A percentile compares a stretch with the other conserved stretches of the same genome.
These are phyloP conservation scores for Pisolithus tinctorius DNA, from an alignment of 768 basidiomycete genomes.

Conservation along the genomic window DNA sequence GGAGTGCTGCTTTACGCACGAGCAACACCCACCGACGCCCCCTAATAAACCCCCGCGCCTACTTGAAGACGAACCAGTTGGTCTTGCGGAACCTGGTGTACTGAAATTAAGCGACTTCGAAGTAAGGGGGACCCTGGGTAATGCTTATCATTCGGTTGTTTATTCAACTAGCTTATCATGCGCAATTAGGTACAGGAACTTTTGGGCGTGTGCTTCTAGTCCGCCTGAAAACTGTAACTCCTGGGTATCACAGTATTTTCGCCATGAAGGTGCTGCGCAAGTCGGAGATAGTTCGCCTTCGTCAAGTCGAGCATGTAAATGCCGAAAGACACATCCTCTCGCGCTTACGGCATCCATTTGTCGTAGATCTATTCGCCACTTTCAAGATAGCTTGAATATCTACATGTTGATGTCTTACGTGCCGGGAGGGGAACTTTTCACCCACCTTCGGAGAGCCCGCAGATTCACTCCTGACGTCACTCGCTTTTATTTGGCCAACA, in stretches of 20 bases:
- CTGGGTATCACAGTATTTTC: conserved; percentile 45
- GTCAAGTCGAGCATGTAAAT: conserved; percentile 97
- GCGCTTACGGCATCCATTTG: conserved; percentile 87
- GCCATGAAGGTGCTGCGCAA: conserved; percentile 90
- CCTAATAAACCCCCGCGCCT: conserved; percentile 42
- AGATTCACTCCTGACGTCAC: conserved; percentile 97
- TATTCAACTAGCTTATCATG: conserved; percentile 1
- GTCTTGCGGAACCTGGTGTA: conserved; percentile 47
- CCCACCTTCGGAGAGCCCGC: conserved; percentile 88
- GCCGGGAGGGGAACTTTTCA: conserved; percentile 96
- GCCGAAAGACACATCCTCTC: conserved; percentile 93
- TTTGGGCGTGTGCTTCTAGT: conserved; percentile 93
- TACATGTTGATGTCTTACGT: conserved; percentile 98
- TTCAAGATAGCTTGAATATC: conserved; percentile 93
- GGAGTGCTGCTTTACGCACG: neutral
- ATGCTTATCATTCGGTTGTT: conserved; percentile 12
- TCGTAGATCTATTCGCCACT: conserved; percentile 93
- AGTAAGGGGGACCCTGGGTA: conserved; percentile 72
- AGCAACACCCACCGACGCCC: conserved; percentile 13
- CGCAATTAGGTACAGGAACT: conserved; percentile 80
- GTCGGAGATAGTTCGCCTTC: conserved; percentile 77
- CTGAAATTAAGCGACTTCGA: conserved; percentile 74
- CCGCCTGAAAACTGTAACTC: conserved; percentile 54
- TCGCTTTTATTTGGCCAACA: conserved; percentile 94
- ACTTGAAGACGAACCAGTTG: conserved; percentile 66